A percentile compares a stretch with the other conserved stretches of the same genome.
These are phyloP conservation scores for Chlorociboria aeruginascens DNA, from an alignment of 495 filamentous ascomycete species.

Conservation along the genomic window DNA sequence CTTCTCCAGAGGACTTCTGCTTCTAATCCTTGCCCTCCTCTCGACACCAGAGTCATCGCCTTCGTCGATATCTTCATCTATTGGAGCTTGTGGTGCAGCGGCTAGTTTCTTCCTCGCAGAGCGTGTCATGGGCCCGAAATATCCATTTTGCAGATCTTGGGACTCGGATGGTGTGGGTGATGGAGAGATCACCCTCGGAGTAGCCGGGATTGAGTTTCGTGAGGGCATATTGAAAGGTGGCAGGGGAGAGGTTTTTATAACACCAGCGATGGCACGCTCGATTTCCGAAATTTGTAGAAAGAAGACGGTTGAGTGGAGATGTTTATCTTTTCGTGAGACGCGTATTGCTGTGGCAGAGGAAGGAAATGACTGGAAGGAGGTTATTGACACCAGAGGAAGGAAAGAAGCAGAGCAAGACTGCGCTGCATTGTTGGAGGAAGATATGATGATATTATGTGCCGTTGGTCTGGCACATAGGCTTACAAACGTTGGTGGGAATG, in stretches of 20 bases:
- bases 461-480: constrained; percentile 12
- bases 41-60: constrained; percentile 27
- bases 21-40: constrained; percentile 29
- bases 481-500: neutral
- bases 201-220: constrained; percentile 41
- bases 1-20: constrained; percentile 36
- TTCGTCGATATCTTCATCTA: constrained; percentile 29
- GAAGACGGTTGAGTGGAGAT: constrained; percentile 30
- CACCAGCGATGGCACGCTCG: constrained; percentile 38
- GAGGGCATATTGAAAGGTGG: constrained; percentile 40
- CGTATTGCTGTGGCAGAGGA: constrained; percentile 18
- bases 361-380: neutral
- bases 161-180: constrained; percentile 53
- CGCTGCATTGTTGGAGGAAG: constrained; percentile 18
- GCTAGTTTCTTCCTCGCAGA: constrained; percentile 45
- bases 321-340: constrained; percentile 36
- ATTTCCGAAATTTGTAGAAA: constrained; percentile 31
- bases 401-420: constrained; percentile 15
- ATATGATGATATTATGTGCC: constrained; percentile 18
- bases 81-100: constrained; percentile 25
- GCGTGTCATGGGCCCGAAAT: constrained; percentile 46
- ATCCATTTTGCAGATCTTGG: constrained; percentile 22
- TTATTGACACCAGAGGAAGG: constrained; percentile 17
- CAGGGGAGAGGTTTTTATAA: constrained; percentile 31
- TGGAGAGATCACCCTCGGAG: constrained; percentile 60